Evolutionary conservation across 352 stramenopile species (phyloP), one percentile per base, ranked within the genome.

Genomic region (Pythium aphanidermatum): DNA sequence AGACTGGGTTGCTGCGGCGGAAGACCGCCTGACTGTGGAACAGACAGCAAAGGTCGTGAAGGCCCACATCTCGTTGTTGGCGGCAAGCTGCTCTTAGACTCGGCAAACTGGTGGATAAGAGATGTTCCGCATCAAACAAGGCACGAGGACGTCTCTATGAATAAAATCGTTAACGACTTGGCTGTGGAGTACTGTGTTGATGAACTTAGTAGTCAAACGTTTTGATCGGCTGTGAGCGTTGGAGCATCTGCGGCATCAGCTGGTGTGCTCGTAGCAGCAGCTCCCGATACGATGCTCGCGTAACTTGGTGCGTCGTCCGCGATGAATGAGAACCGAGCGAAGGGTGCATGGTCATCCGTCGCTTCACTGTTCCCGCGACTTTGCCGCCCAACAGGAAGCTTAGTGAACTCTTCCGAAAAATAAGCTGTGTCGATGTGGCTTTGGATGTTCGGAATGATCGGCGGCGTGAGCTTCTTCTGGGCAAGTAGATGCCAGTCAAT

Each of bases 401-500:
- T 75, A 11, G 77, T 95, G 41, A 90, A 98, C 46, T 97, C 89
- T 36, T 97, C 73, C 20, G 94, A 86, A 53, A 98, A 98, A 68
- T 97, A 91, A 33, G 77, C 74, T n/a, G 95, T 88, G 66, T 98
- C 94, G 13, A 84, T 70, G 53, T 86, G 84, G 60, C 75, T 86
- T 34, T 86, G 60, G 14, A 98, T 74, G 32, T 74, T 77, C n/a
- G 93, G 89, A 25, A 89, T 54, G 31, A 97, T 88, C 6, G 92
- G 92, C 31, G 95, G 91, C 45, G 71, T 63, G 29, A 98, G 55
- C 63, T 96, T 80, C 47, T 95, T 96, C 46, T 87, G 65, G 38
- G 94, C 86, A 9, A 98, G 58, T 58, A 95, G 74, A 21, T 92
- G 75, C 95, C 95, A 98, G 68, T 98, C 86, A 39, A 98, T 92